Percentiles rank a stretch among this genome's conserved stretches.
phyloP scores from a whole-genome alignment of 2,329 filamentous ascomycete genomes.

The Thelonectria discophora region DNA sequence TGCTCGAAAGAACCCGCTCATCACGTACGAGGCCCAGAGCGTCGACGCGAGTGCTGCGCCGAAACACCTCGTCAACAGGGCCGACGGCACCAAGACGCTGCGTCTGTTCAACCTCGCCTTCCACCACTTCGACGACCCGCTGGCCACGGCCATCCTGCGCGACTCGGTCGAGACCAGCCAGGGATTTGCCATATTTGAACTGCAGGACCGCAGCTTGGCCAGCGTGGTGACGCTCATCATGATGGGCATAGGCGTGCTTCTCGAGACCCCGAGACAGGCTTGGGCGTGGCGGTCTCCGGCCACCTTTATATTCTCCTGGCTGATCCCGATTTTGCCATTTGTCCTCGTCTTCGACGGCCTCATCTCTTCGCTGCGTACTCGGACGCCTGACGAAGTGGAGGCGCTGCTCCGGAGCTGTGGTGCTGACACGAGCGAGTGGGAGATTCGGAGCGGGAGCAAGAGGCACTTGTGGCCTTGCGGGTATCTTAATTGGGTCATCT shows the following conservation, averaged over 20 bases:
- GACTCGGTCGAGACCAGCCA: constrained; percentile 72
- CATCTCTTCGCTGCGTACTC: constrained; percentile 72
- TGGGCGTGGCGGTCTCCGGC: constrained; percentile 61
- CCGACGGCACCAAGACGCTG: constrained; percentile 63
- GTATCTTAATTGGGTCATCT: constrained; percentile 62
- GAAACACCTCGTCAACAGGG: constrained; percentile 53
- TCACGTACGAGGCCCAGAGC: constrained; percentile 67
- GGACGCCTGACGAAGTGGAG: constrained; percentile 72
- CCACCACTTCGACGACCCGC: constrained; percentile 76
- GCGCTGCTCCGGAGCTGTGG: constrained; percentile 63
- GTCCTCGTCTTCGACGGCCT: constrained; percentile 75
- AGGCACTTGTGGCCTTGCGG: constrained; percentile 61
- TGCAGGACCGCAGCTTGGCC: constrained; percentile 70
- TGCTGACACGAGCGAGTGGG: constrained; percentile 57
- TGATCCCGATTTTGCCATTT: constrained; percentile 72
- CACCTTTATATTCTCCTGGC: constrained; percentile 72
- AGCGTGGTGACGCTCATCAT: constrained; percentile 63
- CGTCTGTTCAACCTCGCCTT: constrained; percentile 78
- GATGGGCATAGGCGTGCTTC: constrained; percentile 61
- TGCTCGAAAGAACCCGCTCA: constrained; percentile 59
- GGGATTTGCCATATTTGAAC: constrained; percentile 76
- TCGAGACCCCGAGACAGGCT: constrained; percentile 62
- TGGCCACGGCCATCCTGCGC: constrained; percentile 67
- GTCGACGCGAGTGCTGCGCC: constrained; percentile 73
- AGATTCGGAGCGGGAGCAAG: constrained; percentile 57